These are phyloP conservation scores for Neonectria sp. DNA, from an alignment of 2,329 filamentous ascomycete genomes.

Conservation along the genomic window DNA sequence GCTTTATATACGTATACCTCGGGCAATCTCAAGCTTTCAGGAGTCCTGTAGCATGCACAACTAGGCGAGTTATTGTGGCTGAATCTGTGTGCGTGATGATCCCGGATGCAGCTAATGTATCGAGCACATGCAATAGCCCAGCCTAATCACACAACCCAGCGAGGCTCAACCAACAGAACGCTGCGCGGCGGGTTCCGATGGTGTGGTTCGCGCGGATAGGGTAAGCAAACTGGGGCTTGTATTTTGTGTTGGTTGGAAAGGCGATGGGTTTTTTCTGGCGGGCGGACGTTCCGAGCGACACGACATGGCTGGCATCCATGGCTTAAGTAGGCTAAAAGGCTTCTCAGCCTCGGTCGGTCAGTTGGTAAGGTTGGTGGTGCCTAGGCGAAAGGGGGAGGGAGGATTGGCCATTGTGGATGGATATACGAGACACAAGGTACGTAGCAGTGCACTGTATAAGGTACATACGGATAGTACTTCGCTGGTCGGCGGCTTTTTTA, in stretches of 20 bases:
- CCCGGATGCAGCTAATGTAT: constrained; percentile 22
- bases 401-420: constrained; percentile 8
- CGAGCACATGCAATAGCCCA: constrained; percentile 6
- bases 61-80: constrained; percentile 7
- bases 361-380: background rate
- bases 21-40: background rate
- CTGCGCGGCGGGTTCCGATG: constrained; percentile 15
- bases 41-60: background rate
- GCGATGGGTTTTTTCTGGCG: background rate
- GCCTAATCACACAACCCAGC: constrained; percentile 23
- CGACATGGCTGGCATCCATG: background rate
- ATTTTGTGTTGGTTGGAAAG: constrained; percentile 2
- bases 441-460: background rate
- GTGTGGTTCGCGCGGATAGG: constrained; percentile 21
- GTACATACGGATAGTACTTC: background rate
- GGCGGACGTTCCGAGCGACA: background rate
- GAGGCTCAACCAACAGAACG: constrained; percentile 8
- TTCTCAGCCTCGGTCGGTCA: background rate
- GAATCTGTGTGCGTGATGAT: constrained; percentile 14
- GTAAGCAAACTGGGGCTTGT: constrained; percentile 7
- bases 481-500: background rate
- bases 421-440: constrained; percentile 13
- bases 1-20: constrained; percentile 13
- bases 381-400: background rate
- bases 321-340: constrained; percentile 4